Evolutionary conservation across 352 stramenopile genomes (phyloP).

Genomic region (Heterotrichella gracilis): DNA sequence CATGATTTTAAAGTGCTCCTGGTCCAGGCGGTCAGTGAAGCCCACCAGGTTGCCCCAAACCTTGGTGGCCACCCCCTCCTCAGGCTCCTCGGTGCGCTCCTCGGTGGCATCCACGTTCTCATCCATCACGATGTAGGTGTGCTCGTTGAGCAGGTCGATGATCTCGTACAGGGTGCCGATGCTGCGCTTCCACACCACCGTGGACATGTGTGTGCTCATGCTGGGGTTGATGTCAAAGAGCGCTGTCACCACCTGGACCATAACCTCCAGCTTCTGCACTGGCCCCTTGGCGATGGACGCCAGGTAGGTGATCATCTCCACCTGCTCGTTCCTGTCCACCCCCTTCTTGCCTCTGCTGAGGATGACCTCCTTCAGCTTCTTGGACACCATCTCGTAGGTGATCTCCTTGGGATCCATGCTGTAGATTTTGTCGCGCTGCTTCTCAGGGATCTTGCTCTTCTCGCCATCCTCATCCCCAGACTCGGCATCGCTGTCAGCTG

Average conservation of each 20-base stretch:
- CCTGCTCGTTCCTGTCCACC: not conserved
- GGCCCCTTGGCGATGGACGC: not conserved
- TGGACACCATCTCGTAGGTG: too few species aligned
- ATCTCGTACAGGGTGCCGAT: constrained; percentile 31
- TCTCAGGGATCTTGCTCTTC: not conserved
- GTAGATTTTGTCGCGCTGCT: too few species aligned
- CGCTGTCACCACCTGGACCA: constrained; percentile 26
- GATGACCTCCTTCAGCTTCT: not conserved
- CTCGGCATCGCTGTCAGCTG: not conserved
- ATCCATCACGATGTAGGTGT: constrained; percentile 33
- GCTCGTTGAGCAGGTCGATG: constrained; percentile 37
- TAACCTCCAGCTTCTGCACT: not conserved
- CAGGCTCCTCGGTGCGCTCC: constrained; percentile 11
- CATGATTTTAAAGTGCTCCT: too few species aligned
- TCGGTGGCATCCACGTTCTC: constrained; percentile 14
- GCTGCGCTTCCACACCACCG: constrained; percentile 34
- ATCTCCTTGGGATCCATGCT: too few species aligned
- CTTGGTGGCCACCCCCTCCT: constrained; percentile 11
- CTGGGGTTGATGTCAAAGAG: constrained; percentile 41
- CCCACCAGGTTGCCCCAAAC: not conserved
- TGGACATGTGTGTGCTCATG: constrained; percentile 44
- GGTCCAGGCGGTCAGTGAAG: not conserved
- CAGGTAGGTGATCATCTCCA: not conserved
- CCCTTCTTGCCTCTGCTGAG: not conserved
- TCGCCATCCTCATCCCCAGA: not conserved